Base-by-base conservation (phyloP, 345 rosid genomes). In the Bretschneidera sinensis region DNA sequence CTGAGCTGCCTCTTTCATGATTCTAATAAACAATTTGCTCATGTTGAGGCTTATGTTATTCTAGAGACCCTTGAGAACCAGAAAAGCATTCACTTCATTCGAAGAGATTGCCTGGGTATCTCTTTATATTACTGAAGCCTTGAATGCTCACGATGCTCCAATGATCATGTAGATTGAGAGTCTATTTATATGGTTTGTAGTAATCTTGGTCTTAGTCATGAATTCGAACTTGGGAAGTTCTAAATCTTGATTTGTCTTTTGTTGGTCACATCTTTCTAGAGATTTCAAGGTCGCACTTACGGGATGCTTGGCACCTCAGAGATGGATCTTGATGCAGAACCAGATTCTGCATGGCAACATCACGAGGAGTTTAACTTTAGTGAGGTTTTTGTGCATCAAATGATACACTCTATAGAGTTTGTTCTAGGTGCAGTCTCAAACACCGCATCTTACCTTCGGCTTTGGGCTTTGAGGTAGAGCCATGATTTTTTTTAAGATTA, bases 401-500 rank as follows among this genome's bases (percentile, higher is more conserved):
- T 92, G 97, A 89, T 92, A 77, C 97, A 92, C 77, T 92, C 97
- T 57, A 89, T 92, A 68, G 98, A 92, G 77, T 89, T 89, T 63
- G 88, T 92, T 68, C 88, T 92, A 33, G 98, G 96, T 55, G 85
- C 98, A 68, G 97, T 92, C 67, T 92, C 98, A 55, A 92, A 92
- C 76, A 92, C 97, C 25, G 97, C 98, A 65, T 92, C 98, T 22
- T 92, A 89, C 79, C 97, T 92, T 78, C 97, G 98, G 68, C 96
- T 92, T 54, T 92, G 98, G 98, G 97, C 98, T 67, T 85, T 89
- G 73, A 92, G 98, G 98, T 85, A 78, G 43, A n/a, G n/a, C 53
- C 48, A 14, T 15, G 65, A 18, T 21, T 45, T 45, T n/a, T 51
- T n/a, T n/a, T n/a, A n/a, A n/a, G n/a, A 7, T 48, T 39, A 22